Base-by-base conservation (phyloP, 352 stramenopile genomes). In the Lagenidium giganteum region DNA sequence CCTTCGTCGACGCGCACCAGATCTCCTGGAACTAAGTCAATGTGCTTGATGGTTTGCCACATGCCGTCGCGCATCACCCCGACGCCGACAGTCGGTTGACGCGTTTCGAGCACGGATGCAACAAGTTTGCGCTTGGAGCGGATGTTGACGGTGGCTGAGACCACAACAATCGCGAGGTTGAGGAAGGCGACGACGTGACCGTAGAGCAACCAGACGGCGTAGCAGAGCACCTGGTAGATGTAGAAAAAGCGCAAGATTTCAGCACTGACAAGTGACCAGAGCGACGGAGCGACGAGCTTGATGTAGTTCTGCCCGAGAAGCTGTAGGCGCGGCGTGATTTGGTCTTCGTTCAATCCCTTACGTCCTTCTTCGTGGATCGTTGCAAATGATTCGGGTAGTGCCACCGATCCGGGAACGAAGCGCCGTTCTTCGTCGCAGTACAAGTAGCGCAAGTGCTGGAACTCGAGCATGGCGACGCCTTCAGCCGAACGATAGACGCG, bases 221-320 rank as follows among this genome's bases (percentile, higher is more conserved):
- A 59, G 66, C 84, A 57, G 79, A 91, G 67, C 76, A 93, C 51
- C 84, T 83, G 70, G 45, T 83, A 83, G 42, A 83, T 70, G 55
- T 83, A 80, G 49, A 81, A 81, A 45, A 83, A 73, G 1, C 68
- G 54, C 31, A 80, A 78, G 41, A 80, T 66, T 51, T 83, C 70
- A 43, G 77, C 60, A 6, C 81, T 63, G 26, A 81, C 18, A 22
- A 64, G 76, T 17, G 56, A 57, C 25, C 26, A 36, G 51, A 67
- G 55, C 21, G 64, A 72, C 29, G 70, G 67, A 67, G 79, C 77
- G 36, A 75, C 59, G n/a, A 83, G 61, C 30, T 83, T 61, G 27
- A 83, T 77, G 32, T 64, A 65, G 40, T 83, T 83, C 37, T 52
- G 56, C 20, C 70, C 70, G 18, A 83, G 61, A 18, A 71, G 55